A percentile compares a stretch with the other conserved stretches of the same genome.
phyloP scores from a whole-genome alignment of 371 early-diverging fungal genomes.

The Mucor mucedo region DNA sequence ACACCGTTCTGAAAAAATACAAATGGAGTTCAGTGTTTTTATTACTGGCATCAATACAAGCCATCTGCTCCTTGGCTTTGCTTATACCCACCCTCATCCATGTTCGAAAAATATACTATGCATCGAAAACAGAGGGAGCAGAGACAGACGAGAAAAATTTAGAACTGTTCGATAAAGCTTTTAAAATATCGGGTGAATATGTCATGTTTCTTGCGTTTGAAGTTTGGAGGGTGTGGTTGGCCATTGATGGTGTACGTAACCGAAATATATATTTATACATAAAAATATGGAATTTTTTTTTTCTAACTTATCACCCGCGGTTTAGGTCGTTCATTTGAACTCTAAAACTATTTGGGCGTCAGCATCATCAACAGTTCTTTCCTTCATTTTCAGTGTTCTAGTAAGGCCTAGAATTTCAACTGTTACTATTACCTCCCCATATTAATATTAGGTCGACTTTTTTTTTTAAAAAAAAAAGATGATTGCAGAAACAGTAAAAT shows the following conservation, averaged over 20 bases:
- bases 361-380: constrained; percentile 9
- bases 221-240: constrained; percentile 16
- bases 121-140: too few relatives aligned
- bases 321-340: constrained; percentile 14
- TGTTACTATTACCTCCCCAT: not conserved
- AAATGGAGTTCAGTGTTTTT: too few relatives aligned
- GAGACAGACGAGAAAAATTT: too few relatives aligned
- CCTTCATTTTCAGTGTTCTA: constrained; percentile 11
- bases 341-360: constrained; percentile 17
- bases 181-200: constrained; percentile 8
- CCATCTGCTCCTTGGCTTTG: too few relatives aligned
- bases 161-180: not conserved
- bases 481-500: constrained; percentile 9
- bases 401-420: not conserved
- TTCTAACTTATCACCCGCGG: not conserved
- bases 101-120: too few relatives aligned
- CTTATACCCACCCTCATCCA: too few relatives aligned
- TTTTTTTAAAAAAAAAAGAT: not conserved
- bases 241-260: constrained; percentile 14
- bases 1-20: too few relatives aligned
- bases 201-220: constrained; percentile 15
- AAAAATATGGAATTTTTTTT: not conserved
- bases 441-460: not conserved
- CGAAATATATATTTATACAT: not conserved
- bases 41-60: too few relatives aligned